Evolutionary conservation across 2,329 filamentous ascomycete genomes (phyloP).

Genomic region (Ceratocystis destructans): DNA sequence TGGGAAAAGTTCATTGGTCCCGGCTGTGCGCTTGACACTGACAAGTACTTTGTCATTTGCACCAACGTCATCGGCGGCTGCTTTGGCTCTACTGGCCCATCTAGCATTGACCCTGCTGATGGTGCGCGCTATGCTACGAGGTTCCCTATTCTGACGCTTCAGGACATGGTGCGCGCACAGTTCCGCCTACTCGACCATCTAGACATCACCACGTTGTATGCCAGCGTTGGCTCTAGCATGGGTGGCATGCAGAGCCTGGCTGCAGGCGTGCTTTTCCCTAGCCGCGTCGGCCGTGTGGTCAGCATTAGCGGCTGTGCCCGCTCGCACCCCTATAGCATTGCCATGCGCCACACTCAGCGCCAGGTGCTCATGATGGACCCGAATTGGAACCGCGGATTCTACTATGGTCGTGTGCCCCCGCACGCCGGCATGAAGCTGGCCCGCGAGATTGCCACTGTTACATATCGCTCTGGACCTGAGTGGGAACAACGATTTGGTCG

Average conservation of each 20-base stretch:
- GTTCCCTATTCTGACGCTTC: constrained; percentile 88
- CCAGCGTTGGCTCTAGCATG: constrained; percentile 93
- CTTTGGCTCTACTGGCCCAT: constrained; percentile 87
- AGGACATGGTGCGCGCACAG: constrained; percentile 95
- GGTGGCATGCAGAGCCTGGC: constrained; percentile 95
- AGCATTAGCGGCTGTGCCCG: constrained; percentile 88
- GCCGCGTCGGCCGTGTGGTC: constrained; percentile 67
- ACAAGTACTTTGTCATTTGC: constrained; percentile 87
- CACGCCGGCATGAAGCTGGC: constrained; percentile 97
- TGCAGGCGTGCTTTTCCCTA: constrained; percentile 68
- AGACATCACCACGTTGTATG: constrained; percentile 65
- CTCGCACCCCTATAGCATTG: constrained; percentile 94
- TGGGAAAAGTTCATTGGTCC: constrained; percentile 98
- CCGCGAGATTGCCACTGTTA: constrained; percentile 92
- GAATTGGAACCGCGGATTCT: constrained; percentile 90
- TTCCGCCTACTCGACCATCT: constrained; percentile 75
- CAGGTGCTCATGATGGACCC: constrained; percentile 99
- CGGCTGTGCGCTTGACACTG: constrained; percentile 68
- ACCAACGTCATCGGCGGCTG: constrained; percentile 95
- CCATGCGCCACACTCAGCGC: constrained; percentile 93
- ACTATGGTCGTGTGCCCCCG: constrained; percentile 76
- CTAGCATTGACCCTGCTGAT: constrained; percentile 75
- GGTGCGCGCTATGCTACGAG: constrained; percentile 81
- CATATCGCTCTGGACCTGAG: constrained; percentile 89
- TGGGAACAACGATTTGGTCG: constrained; percentile 94